phyloP scores from a whole-genome alignment of 2,329 filamentous ascomycete species.

The Sporothrix humicola region DNA sequence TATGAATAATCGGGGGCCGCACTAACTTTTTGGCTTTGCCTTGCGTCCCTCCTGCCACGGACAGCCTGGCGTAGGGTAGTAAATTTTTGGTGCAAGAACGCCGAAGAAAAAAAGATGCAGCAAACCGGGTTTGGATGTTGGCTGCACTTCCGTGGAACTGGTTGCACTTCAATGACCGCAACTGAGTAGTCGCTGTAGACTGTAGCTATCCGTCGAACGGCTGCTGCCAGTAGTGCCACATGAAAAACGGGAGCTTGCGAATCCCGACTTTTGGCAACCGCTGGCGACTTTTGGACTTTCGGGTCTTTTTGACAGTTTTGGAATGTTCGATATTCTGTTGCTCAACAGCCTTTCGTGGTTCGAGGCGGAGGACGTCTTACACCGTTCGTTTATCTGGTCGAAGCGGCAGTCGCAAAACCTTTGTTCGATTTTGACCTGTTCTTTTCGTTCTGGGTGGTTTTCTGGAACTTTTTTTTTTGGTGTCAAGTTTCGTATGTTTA shows the following conservation, averaged over 20 bases:
- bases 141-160: not conserved
- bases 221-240: slow-evolving; percentile 30
- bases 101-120: slow-evolving; percentile 2
- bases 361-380: not conserved
- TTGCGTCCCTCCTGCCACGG: slow-evolving; percentile 25
- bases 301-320: not conserved
- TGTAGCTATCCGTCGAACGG: slow-evolving; percentile 23
- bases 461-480: not conserved
- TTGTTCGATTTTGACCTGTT: not conserved
- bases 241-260: slow-evolving; percentile 29
- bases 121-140: slow-evolving; percentile 20
- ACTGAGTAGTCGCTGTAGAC: slow-evolving; percentile 1
- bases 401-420: not conserved
- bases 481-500: not conserved
- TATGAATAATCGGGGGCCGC: slow-evolving; percentile 31
- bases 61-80: slow-evolving; percentile 2
- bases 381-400: not conserved
- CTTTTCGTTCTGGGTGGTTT: not conserved
- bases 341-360: not conserved
- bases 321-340: not conserved
- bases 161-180: not conserved
- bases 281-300: slow-evolving; percentile 13
- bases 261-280: slow-evolving; percentile 25
- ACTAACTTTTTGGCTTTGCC: slow-evolving; percentile 4
- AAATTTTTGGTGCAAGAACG: not conserved